A percentile compares a stretch with the other conserved stretches of the same genome.
phyloP scores from a whole-genome alignment of 257 asterid species.

The Marsdenia floribunda region DNA sequence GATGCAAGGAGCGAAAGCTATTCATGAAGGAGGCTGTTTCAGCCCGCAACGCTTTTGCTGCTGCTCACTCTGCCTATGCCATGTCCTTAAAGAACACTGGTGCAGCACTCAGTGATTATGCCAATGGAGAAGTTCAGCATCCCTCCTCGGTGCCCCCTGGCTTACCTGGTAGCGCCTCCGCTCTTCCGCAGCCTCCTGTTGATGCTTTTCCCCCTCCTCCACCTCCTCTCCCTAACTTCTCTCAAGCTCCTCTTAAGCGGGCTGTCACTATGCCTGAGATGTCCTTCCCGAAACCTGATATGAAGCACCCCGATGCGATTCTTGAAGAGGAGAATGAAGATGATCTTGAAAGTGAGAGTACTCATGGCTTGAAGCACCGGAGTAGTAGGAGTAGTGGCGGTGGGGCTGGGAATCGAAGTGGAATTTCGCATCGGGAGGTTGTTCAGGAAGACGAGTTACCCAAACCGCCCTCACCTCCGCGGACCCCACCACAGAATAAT shows the following conservation, averaged over 20 bases:
- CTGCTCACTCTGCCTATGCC: constrained; percentile 83
- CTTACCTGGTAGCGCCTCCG: constrained; percentile 20
- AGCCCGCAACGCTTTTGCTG: constrained; percentile 83
- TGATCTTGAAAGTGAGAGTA: constrained; percentile 44
- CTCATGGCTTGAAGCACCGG: constrained; percentile 55
- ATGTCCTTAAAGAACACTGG: constrained; percentile 87
- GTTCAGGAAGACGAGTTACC: constrained; percentile 35
- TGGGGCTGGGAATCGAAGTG: constrained; percentile 33
- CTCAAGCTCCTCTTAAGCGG: constrained; percentile 66
- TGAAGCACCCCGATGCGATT: constrained; percentile 52
- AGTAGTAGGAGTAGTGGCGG: constrained; percentile 37
- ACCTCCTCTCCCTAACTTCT: constrained; percentile 48
- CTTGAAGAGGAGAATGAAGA: constrained; percentile 75
- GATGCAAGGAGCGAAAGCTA: constrained; percentile 87
- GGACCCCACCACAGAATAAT: constrained; percentile 14
- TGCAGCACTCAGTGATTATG: constrained; percentile 88
- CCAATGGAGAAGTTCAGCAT: constrained; percentile 66
- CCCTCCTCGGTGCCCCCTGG: constrained; percentile 29
- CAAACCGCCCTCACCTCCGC: constrained; percentile 22
- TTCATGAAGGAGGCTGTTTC: constrained; percentile 81
- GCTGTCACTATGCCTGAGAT: constrained; percentile 84
- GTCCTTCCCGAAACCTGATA: constrained; percentile 36
- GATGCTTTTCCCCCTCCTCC: constrained; percentile 70
- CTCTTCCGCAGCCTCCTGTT: constrained; percentile 40
- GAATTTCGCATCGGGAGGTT: constrained; percentile 30